These are phyloP conservation scores for Sugiyamaella neomexicana DNA, from an alignment of 1,139 yeast genomes.

Conservation along the genomic window DNA sequence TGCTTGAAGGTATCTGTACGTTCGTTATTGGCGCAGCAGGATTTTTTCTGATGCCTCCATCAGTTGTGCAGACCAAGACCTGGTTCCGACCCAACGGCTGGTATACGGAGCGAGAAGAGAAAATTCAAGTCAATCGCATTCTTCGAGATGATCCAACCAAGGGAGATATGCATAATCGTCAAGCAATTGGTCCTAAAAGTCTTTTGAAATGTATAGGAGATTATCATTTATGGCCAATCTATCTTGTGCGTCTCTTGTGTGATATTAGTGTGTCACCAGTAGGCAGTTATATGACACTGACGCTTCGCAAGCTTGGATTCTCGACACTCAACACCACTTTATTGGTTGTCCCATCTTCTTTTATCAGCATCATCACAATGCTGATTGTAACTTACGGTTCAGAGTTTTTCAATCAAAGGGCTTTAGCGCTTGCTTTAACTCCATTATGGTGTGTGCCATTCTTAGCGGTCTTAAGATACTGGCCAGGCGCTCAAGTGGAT, in stretches of 20 bases:
- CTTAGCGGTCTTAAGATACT: constrained; percentile 48
- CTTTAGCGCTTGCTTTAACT: constrained; percentile 40
- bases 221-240: constrained; percentile 62
- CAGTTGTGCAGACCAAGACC: constrained; percentile 54
- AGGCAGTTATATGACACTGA: constrained; percentile 50
- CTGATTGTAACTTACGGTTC: constrained; percentile 46
- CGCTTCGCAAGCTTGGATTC: constrained; percentile 54
- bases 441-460: constrained; percentile 45
- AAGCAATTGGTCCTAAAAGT: constrained; percentile 48
- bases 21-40: constrained; percentile 51
- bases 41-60: constrained; percentile 55
- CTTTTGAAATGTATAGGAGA: constrained; percentile 49
- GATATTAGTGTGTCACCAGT: constrained; percentile 49
- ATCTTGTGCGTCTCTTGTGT: constrained; percentile 51
- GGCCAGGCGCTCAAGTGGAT: constrained; percentile 49
- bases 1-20: constrained; percentile 63
- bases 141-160: constrained; percentile 68
- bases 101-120: constrained; percentile 63
- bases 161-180: constrained; percentile 68
- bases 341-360: constrained; percentile 52
- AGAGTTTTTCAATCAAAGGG: constrained; percentile 43
- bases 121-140: constrained; percentile 62
- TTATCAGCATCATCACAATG: constrained; percentile 45
- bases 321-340: constrained; percentile 54
- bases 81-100: constrained; percentile 55